Evolutionary conservation across 1,139 yeast species (phyloP).

Genomic region (Pichia terricola): DNA sequence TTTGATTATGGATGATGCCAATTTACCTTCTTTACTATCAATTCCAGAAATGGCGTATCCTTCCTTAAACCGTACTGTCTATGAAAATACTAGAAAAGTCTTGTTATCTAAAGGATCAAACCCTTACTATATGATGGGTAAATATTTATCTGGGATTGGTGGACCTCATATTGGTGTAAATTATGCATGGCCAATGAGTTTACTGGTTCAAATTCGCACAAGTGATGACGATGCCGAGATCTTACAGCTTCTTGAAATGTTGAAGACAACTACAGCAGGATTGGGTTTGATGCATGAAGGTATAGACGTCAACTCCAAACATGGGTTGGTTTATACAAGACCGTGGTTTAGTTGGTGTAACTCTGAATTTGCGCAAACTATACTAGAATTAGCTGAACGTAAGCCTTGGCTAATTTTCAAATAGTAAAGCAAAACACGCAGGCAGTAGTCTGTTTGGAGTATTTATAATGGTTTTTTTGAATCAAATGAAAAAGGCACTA

Average conservation of each 20-base stretch:
- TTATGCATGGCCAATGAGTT: constrained; percentile 89
- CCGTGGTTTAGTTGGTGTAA: constrained; percentile 96
- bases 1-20: constrained; percentile 82
- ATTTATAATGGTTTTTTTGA: no score
- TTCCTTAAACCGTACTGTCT: constrained; percentile 42
- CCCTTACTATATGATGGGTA: constrained; percentile 66
- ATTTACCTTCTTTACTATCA: constrained; percentile 72
- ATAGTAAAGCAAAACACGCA: constrained; percentile 19
- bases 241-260: constrained; percentile 33
- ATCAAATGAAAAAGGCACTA: no score
- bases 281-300: constrained; percentile 83
- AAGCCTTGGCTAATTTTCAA: constrained; percentile 68
- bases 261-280: constrained; percentile 57
- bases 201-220: constrained; percentile 65
- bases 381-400: constrained; percentile 60
- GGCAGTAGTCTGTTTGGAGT: background rate
- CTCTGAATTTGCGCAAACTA: constrained; percentile 81
- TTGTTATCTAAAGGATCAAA: constrained; percentile 59
- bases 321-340: constrained; percentile 45
- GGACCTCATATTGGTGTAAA: constrained; percentile 83
- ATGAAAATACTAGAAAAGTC: constrained; percentile 75
- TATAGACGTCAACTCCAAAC: constrained; percentile 50
- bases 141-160: constrained; percentile 64
- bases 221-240: constrained; percentile 66
- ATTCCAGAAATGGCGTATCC: constrained; percentile 74